Base-by-base conservation (phyloP, 768 basidiomycete genomes). In the Nevesoporus exiguus region DNA sequence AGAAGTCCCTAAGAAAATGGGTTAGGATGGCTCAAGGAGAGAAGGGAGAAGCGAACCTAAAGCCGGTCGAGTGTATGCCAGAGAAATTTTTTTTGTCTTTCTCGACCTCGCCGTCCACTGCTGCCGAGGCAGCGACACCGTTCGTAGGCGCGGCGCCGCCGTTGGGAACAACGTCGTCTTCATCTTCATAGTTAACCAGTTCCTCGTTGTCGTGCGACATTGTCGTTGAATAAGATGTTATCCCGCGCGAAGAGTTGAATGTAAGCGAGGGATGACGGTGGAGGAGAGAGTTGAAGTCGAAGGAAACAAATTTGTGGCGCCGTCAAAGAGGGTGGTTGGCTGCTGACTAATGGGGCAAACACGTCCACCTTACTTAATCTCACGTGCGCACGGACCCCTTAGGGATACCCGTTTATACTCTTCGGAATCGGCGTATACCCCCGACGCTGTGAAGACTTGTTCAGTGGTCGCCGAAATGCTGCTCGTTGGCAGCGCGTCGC, bases 1-100 rank as follows among this genome's bases (percentile, higher is more conserved):
- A 77, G 79, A 99, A 99, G 72, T 99, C 97, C 72, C 94, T 97
- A 51, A 24, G 22, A 53, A 59, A 46, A 50, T 40, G 30, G 11
- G 54, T 68, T 17, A 66, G 52, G n/a, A 7, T 11, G 3, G 3
- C 14, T 25, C 2, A 25, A 15, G 5, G 30, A 37, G 44, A 62
- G 64, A 64, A 57, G 49, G 5, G 14, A 42, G 6, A 42, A 39
- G 69, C 83, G 52, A 52, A 95, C 95, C 97, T 84, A 77, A 99
- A 99, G 54, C 97, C 97, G 58, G 97, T 99, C n/a, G 95, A 95
- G 79, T 99, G 97, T 66, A 99, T 98, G 29, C 97, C 97, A 56
- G 97, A 96, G 68, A 96, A 98, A 72, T 96, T 97, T 83, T 95
- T 96, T 81, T 93, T 93, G 64, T 91, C 90, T 73, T 90, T 92